Conservation (phyloP, 2,329 filamentous ascomycete genomes). For the Pseudomassariella vexata region DNA sequence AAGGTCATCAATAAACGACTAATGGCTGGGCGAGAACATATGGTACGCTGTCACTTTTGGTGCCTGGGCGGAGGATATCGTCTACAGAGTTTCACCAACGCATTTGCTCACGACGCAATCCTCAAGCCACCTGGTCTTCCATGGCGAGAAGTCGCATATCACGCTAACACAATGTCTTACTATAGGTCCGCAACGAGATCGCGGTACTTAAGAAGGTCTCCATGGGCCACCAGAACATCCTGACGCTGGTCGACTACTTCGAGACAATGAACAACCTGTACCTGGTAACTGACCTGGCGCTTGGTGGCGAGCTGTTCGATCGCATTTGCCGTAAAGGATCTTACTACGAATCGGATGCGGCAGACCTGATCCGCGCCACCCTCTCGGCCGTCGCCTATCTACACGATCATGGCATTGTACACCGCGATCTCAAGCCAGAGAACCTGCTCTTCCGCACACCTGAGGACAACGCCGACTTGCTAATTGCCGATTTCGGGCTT, state of each 20-base stretch:
- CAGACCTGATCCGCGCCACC: constrained; percentile 88
- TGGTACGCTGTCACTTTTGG: constrained; percentile 68
- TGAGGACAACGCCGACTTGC: constrained; percentile 92
- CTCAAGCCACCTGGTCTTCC: background rate
- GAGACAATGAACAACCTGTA: constrained; percentile 99
- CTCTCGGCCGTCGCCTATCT: constrained; percentile 97
- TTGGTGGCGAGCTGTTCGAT: constrained; percentile 95
- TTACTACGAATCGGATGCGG: constrained; percentile 96
- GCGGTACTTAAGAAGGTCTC: constrained; percentile 96
- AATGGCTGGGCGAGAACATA: constrained; percentile 96
- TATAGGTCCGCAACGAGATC: constrained; percentile 91
- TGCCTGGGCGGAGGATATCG: too few species aligned
- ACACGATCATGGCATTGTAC: constrained; percentile 97
- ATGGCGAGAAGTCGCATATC: constrained; percentile 1
- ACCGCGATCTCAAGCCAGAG: constrained; percentile 95
- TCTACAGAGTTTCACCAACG: too few species aligned
- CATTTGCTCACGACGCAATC: too few species aligned
- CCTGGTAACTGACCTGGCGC: constrained; percentile 91
- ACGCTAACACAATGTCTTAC: constrained; percentile 2
- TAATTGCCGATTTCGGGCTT: constrained; percentile 95
- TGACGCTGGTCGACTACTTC: constrained; percentile 97
- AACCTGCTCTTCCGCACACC: constrained; percentile 95
- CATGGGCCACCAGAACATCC: constrained; percentile 97
- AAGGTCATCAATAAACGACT: constrained; percentile 99
- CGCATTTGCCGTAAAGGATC: constrained; percentile 97